These are phyloP conservation scores for Naganishia randhawae DNA, from an alignment of 768 basidiomycete genomes.

Conservation along the genomic window DNA sequence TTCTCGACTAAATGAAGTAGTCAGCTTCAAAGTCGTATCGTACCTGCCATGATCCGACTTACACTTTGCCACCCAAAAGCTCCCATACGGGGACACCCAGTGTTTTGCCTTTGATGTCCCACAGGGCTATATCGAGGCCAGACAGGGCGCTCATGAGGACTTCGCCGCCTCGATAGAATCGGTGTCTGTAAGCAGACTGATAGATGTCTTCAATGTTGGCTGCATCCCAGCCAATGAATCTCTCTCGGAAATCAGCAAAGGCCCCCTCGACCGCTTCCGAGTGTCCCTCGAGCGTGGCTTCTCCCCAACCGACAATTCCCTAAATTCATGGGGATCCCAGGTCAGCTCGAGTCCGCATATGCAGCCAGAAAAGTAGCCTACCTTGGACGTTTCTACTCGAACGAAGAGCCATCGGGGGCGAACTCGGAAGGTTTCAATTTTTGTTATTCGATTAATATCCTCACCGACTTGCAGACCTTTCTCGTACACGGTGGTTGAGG, in stretches of 20 bases:
- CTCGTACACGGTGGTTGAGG: conserved; percentile 30
- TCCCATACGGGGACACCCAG: conserved; percentile 62
- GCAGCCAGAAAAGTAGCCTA: neutral
- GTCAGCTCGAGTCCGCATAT: neutral
- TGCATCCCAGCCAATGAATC: conserved; percentile 56
- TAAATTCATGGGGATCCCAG: neutral
- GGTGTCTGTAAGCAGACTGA: conserved; percentile 60
- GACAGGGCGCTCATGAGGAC: conserved; percentile 59
- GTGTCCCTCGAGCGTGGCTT: conserved; percentile 66
- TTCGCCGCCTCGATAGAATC: conserved; percentile 69
- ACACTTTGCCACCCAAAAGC: conserved; percentile 64
- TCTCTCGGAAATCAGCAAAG: conserved; percentile 57
- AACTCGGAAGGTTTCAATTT: conserved; percentile 57
- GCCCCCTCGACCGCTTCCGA: conserved; percentile 69
- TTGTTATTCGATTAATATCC: conserved; percentile 39
- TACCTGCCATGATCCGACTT: conserved; percentile 18
- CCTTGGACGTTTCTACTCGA: conserved; percentile 59
- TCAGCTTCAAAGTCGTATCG: too few relatives aligned
- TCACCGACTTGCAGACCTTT: conserved; percentile 31
- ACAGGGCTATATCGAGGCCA: conserved; percentile 63
- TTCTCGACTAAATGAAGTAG: conserved; percentile 24
- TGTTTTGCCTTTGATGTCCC: conserved; percentile 71
- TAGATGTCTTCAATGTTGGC: conserved; percentile 64
- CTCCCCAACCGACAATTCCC: conserved; percentile 67
- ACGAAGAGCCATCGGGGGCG: conserved; percentile 69